Evolutionary conservation across 768 basidiomycete species (phyloP), one percentile per base, ranked within the genome.

Genomic region (Agrocybe praecox): DNA sequence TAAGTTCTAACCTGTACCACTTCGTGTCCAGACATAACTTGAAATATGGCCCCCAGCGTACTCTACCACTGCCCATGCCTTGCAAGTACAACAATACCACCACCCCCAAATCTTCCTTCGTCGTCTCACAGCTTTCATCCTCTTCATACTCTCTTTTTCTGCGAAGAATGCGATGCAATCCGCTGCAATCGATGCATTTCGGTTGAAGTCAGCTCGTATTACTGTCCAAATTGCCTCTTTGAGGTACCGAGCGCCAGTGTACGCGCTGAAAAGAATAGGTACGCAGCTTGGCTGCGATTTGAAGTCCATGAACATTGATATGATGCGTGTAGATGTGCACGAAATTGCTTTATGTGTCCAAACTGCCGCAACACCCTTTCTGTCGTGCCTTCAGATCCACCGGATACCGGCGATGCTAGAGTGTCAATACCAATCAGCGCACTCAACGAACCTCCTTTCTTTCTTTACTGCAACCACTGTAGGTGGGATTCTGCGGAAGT

Each of bases 191-290:
- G 88, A 61, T 99, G 97, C 65, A 93, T 96, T 2, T 82, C 88
- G 8, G 79, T 94, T 44, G 97, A 99, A 83, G 91, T 98, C 69
- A 92, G 93, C 69, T 93, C 92, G 43, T 99, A 98, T 71, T 98
- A 94, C 72, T 99, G 97, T 69, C 97, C 97, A 29, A 96, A 96
- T 70, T 99, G 97, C 71, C 80, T 98, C 17, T 99, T 98, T 71
- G 97, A 99, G 69, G 97, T 99, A 11, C 96, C 97, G 0, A 94
- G 90, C 69, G 97, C 97, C 2, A 97, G 94, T 65, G 97, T 99
- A n/a, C 82, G 97, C 53, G 94, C 92, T 12, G 97, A 99, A 74
- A 96, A 95, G 81, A 98, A 97, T 67, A 83, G 96, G 96, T 92
- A 60, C 63, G 74, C 60, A 15, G 14, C 26, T 45, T 11, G 12